A percentile compares a stretch with the other conserved stretches of the same genome.
Conservation (phyloP, 768 basidiomycete genomes). For the Xerocomus brunneocitrinus region DNA sequence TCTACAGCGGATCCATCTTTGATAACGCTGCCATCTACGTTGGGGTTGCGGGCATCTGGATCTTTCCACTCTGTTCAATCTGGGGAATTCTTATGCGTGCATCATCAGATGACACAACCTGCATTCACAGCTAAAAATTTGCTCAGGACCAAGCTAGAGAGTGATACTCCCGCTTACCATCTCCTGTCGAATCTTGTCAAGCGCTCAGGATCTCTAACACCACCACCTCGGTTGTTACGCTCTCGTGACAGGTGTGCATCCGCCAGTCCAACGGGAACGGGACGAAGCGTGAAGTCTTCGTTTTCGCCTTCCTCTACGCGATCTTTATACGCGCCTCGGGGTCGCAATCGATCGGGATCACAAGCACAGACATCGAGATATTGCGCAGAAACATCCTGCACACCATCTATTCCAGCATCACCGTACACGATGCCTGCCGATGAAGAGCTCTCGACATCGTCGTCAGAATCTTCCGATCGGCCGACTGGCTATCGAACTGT, state of each 20-base stretch:
- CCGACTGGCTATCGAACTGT: slow-evolving; percentile 57
- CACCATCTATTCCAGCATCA: slow-evolving; percentile 13
- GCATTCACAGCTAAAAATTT: slow-evolving; percentile 8
- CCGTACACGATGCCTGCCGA: slow-evolving; percentile 52
- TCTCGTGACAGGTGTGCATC: slow-evolving; percentile 33
- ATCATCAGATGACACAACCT: slow-evolving; percentile 1
- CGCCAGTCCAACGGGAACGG: slow-evolving; percentile 26
- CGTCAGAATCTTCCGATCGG: slow-evolving; percentile 51
- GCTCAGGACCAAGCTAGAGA: slow-evolving; percentile 38
- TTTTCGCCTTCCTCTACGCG: slow-evolving; percentile 15
- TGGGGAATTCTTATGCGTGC: slow-evolving; percentile 1
- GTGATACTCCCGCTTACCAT: slow-evolving; percentile 54
- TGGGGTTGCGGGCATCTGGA: slow-evolving; percentile 50
- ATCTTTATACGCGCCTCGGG: slow-evolving; percentile 7
- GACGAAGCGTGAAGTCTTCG: slow-evolving; percentile 15
- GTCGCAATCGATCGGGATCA: slow-evolving; percentile 9
- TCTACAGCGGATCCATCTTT: slow-evolving; percentile 48
- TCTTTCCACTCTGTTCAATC: slow-evolving; percentile 24
- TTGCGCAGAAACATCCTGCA: slow-evolving; percentile 31
- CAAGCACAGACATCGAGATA: slow-evolving; percentile 15
- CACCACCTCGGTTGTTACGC: slow-evolving; percentile 29
- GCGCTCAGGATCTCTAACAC: slow-evolving; percentile 28
- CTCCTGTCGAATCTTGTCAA: slow-evolving; percentile 57
- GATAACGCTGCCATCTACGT: slow-evolving; percentile 63
- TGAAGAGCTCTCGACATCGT: slow-evolving; percentile 50